Base-by-base conservation (phyloP, 352 stramenopile species). In the Phytophthora quininea region DNA sequence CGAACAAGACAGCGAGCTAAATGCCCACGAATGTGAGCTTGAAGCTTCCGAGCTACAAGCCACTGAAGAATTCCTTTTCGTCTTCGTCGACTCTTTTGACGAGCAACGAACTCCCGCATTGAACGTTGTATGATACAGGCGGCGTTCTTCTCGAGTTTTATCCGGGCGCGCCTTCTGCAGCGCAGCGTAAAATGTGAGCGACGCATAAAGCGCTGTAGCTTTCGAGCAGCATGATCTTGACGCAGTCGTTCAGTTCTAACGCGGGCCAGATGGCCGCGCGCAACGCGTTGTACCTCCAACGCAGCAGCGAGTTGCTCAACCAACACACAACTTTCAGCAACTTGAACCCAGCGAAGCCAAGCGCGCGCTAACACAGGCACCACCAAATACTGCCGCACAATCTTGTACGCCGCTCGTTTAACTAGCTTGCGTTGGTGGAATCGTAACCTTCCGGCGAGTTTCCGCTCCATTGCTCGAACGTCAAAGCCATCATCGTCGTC, bases 381-480 rank as follows among this genome's bases (percentile, higher is more conserved):
- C 9, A 91, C 47, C 40, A 90, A 54, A 27, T 76, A 69, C 5
- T 64, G 57, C 3, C 58, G 67, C 15, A 91, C 67, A 19, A 91
- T 64, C 12, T 68, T 71, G 31, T 75, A 72, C 14, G 80, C 69
- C 15, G 64, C 68, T n/a, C 62, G 63, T 27, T 65, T 72, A n/a
- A 80, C 45, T 3, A 69, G 40, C 31, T 64, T 69, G 3, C 64
- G 57, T 33, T 63, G 58, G 63, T 91, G 76, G 31, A 81, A 71
- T 29, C 49, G 42, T 10, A 90, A 58, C 15, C 83, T 71, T 35
- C 67, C 58, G 1, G 42, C 51, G 4, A 93, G 68, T 35, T 77
- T 61, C 24, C 62, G 54, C 67, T 93, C 85, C 67, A 93, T 80
- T 14, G 77, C 61, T 29, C 72, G 71, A 11, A 88, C 84, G 56